Evolutionary conservation across 73 alveolate genomes (phyloP).

Genomic region (Stentor roeselii): DNA sequence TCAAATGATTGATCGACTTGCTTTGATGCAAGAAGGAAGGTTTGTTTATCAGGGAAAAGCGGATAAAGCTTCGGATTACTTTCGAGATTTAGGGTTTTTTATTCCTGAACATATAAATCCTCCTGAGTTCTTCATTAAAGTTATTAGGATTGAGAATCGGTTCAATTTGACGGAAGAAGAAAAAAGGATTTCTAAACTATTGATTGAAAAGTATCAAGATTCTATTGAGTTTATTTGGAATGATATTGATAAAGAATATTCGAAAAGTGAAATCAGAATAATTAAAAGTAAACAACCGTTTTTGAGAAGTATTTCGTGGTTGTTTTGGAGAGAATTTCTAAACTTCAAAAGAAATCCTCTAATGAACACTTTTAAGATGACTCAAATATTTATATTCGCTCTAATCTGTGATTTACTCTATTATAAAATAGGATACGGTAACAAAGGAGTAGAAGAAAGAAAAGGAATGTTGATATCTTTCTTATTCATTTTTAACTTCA

Average conservation of each 20-base stretch:
- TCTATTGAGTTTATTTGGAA: no score
- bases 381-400: not conserved
- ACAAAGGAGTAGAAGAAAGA: not conserved
- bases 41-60: conserved; percentile 17
- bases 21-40: no score
- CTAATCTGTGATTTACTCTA: not conserved
- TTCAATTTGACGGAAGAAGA: not conserved
- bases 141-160: not conserved
- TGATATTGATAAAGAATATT: no score
- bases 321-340: not conserved
- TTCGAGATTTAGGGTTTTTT: conserved; percentile 23
- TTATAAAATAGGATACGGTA: not conserved
- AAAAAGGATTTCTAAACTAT: not conserved
- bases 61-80: conserved; percentile 19
- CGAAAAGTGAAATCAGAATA: no score
- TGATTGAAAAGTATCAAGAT: not conserved
- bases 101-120: conserved; percentile 41
- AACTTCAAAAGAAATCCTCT: not conserved
- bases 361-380: no score
- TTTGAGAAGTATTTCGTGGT: not conserved
- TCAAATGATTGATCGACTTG: no score
- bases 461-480: no score
- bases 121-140: conserved; percentile 26
- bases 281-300: no score
- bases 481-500: no score